These are phyloP conservation scores for Phytophthora capsici DNA, from an alignment of 352 stramenopile species.

Conservation along the genomic window DNA sequence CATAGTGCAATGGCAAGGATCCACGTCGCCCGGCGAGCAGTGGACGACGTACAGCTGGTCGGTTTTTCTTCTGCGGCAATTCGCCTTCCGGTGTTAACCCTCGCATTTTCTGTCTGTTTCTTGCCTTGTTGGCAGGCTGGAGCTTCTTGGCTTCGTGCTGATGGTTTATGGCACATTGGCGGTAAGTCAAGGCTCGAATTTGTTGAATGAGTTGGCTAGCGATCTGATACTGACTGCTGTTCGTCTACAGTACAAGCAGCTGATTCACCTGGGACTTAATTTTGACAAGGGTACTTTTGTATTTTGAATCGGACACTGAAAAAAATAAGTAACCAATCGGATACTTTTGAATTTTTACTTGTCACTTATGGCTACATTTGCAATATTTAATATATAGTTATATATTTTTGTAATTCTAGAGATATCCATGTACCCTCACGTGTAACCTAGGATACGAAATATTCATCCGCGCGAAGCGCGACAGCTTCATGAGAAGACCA, in stretches of 20 bases:
- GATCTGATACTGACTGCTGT: conserved; percentile 2
- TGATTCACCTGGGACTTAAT: conserved; percentile 66
- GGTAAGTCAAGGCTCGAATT: conserved; percentile 45
- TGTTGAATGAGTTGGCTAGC: conserved; percentile 7
- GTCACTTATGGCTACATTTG: too few species aligned
- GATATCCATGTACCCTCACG: too few species aligned
- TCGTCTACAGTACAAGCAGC: conserved; percentile 78
- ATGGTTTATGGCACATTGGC: conserved; percentile 83
- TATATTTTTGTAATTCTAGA: too few species aligned
- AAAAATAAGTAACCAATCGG: too few species aligned
- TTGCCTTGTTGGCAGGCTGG: conserved; percentile 52
- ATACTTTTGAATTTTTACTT: too few species aligned
- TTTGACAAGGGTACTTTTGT: too few species aligned
- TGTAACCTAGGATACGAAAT: too few species aligned
- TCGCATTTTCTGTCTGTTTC: neutral
- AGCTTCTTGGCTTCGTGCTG: conserved; percentile 74
- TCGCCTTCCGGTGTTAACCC: conserved; percentile 4
- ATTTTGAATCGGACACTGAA: too few species aligned
- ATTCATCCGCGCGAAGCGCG: too few species aligned
- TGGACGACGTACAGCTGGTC: conserved; percentile 81
- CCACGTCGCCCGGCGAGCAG: conserved; percentile 64
- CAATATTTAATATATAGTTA: too few species aligned
- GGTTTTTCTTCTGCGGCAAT: conserved; percentile 12
- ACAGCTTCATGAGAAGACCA: too few species aligned
- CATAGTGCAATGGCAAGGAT: conserved; percentile 68